phyloP scores from a whole-genome alignment of 208 protist species.

The Trypanosomatidae sp. region DNA sequence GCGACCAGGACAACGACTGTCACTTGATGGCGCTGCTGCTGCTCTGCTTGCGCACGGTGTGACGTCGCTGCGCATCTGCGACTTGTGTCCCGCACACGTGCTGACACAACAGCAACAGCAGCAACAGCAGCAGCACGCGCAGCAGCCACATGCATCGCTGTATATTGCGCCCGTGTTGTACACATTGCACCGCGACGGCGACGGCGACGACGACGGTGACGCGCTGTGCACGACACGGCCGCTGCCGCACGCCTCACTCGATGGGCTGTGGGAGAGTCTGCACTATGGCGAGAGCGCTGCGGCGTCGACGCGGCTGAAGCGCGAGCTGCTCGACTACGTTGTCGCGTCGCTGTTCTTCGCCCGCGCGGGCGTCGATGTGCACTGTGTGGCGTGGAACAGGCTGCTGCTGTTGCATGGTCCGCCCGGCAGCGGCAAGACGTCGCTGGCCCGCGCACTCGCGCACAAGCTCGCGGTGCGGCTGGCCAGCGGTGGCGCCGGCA shows the following conservation, averaged over 20 bases:
- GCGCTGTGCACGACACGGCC: slow-evolving; percentile 27
- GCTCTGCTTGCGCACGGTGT: slow-evolving; percentile 12
- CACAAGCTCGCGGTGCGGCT: slow-evolving; percentile 75
- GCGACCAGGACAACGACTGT: too few species aligned
- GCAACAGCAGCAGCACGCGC: not conserved
- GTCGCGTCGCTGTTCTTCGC: slow-evolving; percentile 82
- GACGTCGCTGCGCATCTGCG: slow-evolving; percentile 29
- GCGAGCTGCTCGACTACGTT: slow-evolving; percentile 84
- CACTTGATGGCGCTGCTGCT: too few species aligned
- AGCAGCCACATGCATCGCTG: not conserved
- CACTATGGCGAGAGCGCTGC: slow-evolving; percentile 50
- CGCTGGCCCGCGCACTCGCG: slow-evolving; percentile 74
- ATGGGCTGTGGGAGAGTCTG: slow-evolving; percentile 83
- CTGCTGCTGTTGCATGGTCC: slow-evolving; percentile 85
- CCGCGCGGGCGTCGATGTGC: slow-evolving; percentile 48
- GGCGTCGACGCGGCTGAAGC: slow-evolving; percentile 63
- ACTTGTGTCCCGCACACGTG: slow-evolving; percentile 10
- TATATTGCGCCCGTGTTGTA: slow-evolving; percentile 3
- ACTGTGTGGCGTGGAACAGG: slow-evolving; percentile 71
- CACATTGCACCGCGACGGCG: slow-evolving; percentile 2
- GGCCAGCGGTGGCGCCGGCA: not conserved
- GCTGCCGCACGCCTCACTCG: slow-evolving; percentile 54
- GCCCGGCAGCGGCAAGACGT: slow-evolving; percentile 94
- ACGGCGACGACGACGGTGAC: slow-evolving; percentile 5
- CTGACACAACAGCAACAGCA: not conserved